Conservation (phyloP, 73 alveolate genomes). For the Strombidium stylifer region DNA sequence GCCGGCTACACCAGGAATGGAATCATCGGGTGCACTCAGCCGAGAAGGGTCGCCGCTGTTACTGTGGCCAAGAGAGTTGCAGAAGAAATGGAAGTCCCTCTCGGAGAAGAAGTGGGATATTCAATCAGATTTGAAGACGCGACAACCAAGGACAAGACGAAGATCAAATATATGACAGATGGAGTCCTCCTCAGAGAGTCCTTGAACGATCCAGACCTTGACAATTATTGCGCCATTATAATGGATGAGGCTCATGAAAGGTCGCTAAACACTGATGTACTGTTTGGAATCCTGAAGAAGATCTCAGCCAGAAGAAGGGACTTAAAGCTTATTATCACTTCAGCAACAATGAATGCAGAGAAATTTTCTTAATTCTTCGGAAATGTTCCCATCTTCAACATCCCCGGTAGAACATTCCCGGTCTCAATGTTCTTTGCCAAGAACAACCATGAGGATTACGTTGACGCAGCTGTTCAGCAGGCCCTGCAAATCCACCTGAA, state of each 20-base stretch:
- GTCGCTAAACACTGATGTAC: slow-evolving; percentile 99
- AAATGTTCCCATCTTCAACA: slow-evolving; percentile 96
- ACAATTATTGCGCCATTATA: slow-evolving; percentile 93
- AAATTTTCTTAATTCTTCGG: slow-evolving; percentile 98
- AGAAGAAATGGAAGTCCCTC: slow-evolving; percentile 93
- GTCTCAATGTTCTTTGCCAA: slow-evolving; percentile 91
- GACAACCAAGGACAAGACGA: slow-evolving; percentile 89
- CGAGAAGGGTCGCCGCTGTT: slow-evolving; percentile 99
- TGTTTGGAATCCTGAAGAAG: slow-evolving; percentile 98
- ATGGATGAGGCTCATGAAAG: slow-evolving; percentile 99
- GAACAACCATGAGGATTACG: slow-evolving; percentile 98
- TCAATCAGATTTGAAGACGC: slow-evolving; percentile 99
- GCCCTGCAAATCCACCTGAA: slow-evolving; percentile 97
- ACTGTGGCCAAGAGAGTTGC: slow-evolving; percentile 99
- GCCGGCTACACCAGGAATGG: slow-evolving; percentile 92
- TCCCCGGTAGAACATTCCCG: slow-evolving; percentile 99
- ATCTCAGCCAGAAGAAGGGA: slow-evolving; percentile 95
- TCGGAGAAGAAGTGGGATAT: slow-evolving; percentile 97
- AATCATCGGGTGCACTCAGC: slow-evolving; percentile 99
- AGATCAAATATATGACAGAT: slow-evolving; percentile 99
- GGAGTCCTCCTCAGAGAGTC: slow-evolving; percentile 99
- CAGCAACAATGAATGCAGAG: slow-evolving; percentile 99
- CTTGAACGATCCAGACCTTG: slow-evolving; percentile 97
- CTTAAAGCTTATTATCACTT: slow-evolving; percentile 96
- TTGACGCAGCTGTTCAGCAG: slow-evolving; percentile 99